Base-by-base conservation (phyloP, 2,329 filamentous ascomycete genomes). In the Sporothrix pseudoabietina region DNA sequence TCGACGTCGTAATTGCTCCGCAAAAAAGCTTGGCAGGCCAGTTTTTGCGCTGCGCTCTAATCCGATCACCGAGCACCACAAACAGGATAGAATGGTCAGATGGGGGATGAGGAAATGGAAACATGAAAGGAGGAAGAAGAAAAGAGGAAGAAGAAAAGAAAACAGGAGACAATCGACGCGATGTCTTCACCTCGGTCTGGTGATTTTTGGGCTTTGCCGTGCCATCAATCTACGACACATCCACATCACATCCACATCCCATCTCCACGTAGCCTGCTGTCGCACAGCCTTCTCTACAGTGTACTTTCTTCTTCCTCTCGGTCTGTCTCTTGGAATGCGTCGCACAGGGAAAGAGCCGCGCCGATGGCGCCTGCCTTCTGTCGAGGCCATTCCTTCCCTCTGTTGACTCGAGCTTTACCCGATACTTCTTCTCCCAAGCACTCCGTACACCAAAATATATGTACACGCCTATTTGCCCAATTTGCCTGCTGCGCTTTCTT, bases 31-130 rank as follows among this genome's bases (percentile, higher is more conserved):
- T 63, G 35, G 57, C 32, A 61, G 32, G 39, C 19, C n/a, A 30
- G 39, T 30, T 49, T 30, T 47, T 68, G 63, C 63, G 63, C 39
- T 49, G n/a, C 41, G 14, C n/a, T 30, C 63, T 66, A 35, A 52
- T 52, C 22, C 44, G 63, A 68, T 32, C 63, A 68, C 63, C 63
- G 63, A 68, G 41, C 41, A 30, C n/a, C 61, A 66, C 10, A 66
- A 55, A 47, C n/a, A 47, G 61, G n/a, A n/a, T 35, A 47, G 61
- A 10, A n/a, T 35, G 39, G 22, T 65, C 39, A 8, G 47, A 63
- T 22, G n/a, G 30, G 39, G 47, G 41, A 66, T n/a, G 61, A 61
- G 12, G 41, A 55, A 55, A 55, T 22, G 22, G 7, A 47, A n/a
- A 30, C 16, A 30, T 16, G 54, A 63, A 41, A 22, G 7, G 8